phyloP scores from a whole-genome alignment of 2,329 filamentous ascomycete genomes.

The Penicillium sp. region DNA sequence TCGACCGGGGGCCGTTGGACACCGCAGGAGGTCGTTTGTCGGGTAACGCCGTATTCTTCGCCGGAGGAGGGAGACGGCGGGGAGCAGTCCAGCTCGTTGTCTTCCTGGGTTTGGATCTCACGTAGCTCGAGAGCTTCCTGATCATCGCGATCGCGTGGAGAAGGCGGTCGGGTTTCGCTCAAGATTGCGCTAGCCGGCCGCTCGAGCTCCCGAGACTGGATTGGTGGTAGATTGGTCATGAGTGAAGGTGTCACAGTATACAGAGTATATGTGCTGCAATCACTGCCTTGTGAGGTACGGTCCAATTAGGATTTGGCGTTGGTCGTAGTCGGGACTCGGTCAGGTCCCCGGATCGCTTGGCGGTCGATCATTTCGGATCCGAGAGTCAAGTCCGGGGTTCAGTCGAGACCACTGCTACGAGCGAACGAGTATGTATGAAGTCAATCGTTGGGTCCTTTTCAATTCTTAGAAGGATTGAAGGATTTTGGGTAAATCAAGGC shows the following conservation, averaged over 20 bases:
- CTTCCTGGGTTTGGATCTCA: conserved; percentile 28
- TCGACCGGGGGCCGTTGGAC: conserved; percentile 8
- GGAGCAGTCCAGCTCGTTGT: conserved; percentile 21
- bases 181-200: conserved; percentile 6
- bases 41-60: conserved; percentile 27
- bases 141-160: conserved; percentile 1
- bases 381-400: too few relatives aligned
- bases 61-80: conserved; percentile 32
- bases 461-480: too few relatives aligned
- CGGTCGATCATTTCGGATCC: not conserved
- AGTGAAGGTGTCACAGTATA: not conserved
- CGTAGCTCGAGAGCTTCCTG: conserved; percentile 29
- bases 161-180: conserved; percentile 8
- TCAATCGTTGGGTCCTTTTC: too few relatives aligned
- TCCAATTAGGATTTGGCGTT: not conserved
- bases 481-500: too few relatives aligned
- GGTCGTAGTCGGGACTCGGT: not conserved
- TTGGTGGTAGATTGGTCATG: conserved; percentile 6
- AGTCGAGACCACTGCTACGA: too few relatives aligned
- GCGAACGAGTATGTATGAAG: not conserved
- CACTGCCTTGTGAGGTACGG: not conserved
- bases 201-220: not conserved
- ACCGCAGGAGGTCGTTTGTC: conserved; percentile 22
- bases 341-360: not conserved
- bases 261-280: not conserved